Evolutionary conservation across 2,329 filamentous ascomycete species (phyloP).

Genomic region (Parastagonospora nodorum): DNA sequence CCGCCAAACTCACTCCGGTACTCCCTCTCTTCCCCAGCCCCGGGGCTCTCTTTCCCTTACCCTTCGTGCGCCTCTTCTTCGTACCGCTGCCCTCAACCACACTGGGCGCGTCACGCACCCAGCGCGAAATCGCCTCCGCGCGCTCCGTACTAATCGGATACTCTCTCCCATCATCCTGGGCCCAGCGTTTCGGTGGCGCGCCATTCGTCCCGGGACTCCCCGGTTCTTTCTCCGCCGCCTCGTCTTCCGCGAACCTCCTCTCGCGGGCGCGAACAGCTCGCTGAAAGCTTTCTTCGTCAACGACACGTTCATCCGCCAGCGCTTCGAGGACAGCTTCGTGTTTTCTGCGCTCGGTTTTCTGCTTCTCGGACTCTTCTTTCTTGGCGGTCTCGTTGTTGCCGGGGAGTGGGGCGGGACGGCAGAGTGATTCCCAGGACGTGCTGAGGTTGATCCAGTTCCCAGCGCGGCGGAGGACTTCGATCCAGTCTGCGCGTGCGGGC

Average conservation of each 20-base stretch:
- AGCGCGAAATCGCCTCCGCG: constrained; percentile 69
- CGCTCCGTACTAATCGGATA: constrained; percentile 73
- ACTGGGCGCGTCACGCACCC: constrained; percentile 63
- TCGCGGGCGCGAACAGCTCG: constrained; percentile 67
- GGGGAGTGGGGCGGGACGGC: constrained; percentile 54
- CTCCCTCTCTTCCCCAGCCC: constrained; percentile 3
- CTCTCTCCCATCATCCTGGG: constrained; percentile 68
- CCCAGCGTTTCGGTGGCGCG: constrained; percentile 60
- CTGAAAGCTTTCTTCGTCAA: constrained; percentile 69
- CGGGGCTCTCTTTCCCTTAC: constrained; percentile 18
- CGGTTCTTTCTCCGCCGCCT: constrained; percentile 48
- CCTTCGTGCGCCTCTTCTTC: constrained; percentile 43
- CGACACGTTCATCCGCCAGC: constrained; percentile 69
- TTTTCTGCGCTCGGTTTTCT: constrained; percentile 64
- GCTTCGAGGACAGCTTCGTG: constrained; percentile 71
- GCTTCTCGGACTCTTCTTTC: constrained; percentile 53
- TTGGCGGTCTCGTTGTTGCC: constrained; percentile 25
- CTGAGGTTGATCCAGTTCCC: constrained; percentile 72
- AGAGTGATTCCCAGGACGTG: constrained; percentile 73
- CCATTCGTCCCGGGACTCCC: neutral
- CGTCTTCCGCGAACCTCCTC: constrained; percentile 61
- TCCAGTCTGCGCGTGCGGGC: constrained; percentile 78
- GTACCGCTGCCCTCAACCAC: constrained; percentile 39
- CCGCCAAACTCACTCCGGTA: constrained; percentile 13
- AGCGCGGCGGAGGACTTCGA: constrained; percentile 70